Conservation (phyloP, 345 rosid species). For the Acer negundo region DNA sequence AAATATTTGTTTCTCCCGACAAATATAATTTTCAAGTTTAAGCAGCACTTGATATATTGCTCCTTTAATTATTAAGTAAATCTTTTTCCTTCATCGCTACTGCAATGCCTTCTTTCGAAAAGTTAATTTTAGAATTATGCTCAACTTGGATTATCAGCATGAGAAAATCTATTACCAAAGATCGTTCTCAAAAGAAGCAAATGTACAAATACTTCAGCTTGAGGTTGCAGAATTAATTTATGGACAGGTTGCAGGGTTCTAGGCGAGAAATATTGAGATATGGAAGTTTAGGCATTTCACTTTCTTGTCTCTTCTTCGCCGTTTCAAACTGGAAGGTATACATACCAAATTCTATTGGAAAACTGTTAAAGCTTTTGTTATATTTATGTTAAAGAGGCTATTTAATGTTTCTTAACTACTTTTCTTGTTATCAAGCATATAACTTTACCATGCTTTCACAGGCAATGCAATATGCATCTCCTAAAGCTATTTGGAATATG, state of each 20-base stretch:
- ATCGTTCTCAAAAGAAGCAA: conserved; percentile 16
- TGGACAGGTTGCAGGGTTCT: conserved; percentile 95
- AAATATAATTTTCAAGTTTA: neutral
- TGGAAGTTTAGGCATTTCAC: conserved; percentile 78
- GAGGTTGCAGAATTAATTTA: conserved; percentile 73
- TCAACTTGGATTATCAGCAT: conserved; percentile 13
- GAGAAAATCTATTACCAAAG: neutral
- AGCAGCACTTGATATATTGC: neutral
- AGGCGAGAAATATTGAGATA: conserved; percentile 82
- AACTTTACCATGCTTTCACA: conserved; percentile 30
- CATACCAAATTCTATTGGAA: conserved; percentile 3
- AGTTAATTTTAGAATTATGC: conserved; percentile 12
- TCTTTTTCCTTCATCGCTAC: conserved; percentile 1
- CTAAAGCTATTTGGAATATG: conserved; percentile 83
- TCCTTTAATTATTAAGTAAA: neutral
- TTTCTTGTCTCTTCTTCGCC: conserved; percentile 67
- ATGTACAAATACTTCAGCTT: conserved; percentile 35
- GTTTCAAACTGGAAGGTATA: conserved; percentile 79
- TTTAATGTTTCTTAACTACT: neutral
- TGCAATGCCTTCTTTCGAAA: neutral
- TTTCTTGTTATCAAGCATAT: neutral
- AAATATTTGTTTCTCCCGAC: neutral
- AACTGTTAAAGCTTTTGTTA: neutral
- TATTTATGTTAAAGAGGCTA: neutral
- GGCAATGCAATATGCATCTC: conserved; percentile 96